Percentiles rank a stretch among this genome's conserved stretches.
phyloP scores from a whole-genome alignment of 768 basidiomycete genomes.

The Suillus tomentosus region DNA sequence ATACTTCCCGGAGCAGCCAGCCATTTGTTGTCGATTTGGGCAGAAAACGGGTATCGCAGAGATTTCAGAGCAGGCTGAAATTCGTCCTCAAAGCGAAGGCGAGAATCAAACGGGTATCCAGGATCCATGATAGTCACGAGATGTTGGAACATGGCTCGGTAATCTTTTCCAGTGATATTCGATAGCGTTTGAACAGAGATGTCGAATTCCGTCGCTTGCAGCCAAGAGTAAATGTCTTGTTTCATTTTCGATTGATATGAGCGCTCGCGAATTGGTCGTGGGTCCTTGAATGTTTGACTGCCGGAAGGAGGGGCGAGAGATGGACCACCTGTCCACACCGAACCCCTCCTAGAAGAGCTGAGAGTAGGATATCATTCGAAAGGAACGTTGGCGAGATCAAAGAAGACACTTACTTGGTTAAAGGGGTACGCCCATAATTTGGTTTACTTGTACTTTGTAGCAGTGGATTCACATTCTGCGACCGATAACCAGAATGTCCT shows the following conservation, averaged over 20 bases:
- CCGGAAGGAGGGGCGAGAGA: slow-evolving; percentile 47
- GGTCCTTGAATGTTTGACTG: slow-evolving; percentile 66
- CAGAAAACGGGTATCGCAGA: slow-evolving; percentile 78
- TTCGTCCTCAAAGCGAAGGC: slow-evolving; percentile 76
- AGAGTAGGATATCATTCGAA: slow-evolving; percentile 9
- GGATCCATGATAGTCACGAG: slow-evolving; percentile 75
- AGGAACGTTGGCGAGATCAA: slow-evolving; percentile 10
- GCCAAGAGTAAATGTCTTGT: slow-evolving; percentile 73
- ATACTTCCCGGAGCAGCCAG: slow-evolving; percentile 85
- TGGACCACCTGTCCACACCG: slow-evolving; percentile 63
- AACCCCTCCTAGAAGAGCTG: slow-evolving; percentile 76
- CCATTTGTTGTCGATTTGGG: slow-evolving; percentile 82
- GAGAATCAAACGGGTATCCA: slow-evolving; percentile 55
- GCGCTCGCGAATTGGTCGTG: slow-evolving; percentile 75
- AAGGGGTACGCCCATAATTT: slow-evolving; percentile 71
- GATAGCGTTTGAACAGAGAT: slow-evolving; percentile 67
- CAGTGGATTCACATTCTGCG: slow-evolving; percentile 69
- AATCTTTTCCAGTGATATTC: slow-evolving; percentile 86
- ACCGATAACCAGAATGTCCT: slow-evolving; percentile 67
- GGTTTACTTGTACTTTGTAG: slow-evolving; percentile 70
- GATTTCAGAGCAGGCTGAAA: slow-evolving; percentile 74
- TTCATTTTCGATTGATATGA: slow-evolving; percentile 75
- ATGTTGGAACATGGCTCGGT: slow-evolving; percentile 80
- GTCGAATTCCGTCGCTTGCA: slow-evolving; percentile 65
- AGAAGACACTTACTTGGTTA: slow-evolving; percentile 53